Base-by-base conservation (phyloP, 2,329 filamentous ascomycete species). In the Aspergillus fischeri region DNA sequence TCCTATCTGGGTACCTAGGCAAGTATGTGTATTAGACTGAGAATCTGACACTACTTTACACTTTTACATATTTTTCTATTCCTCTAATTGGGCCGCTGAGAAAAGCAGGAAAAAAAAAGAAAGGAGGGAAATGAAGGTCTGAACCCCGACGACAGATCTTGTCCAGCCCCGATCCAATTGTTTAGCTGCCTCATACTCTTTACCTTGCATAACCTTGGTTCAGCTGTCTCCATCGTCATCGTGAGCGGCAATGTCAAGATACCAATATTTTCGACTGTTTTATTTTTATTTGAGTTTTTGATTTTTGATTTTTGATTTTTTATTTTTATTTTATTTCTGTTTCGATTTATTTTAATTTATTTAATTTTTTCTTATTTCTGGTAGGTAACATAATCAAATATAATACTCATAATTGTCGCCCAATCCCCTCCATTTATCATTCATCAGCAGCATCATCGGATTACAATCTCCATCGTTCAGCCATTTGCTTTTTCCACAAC, bases 131-230 rank as follows among this genome's bases (percentile, higher is more conserved):
- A 45, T 49, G 51, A 53, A 57, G 53, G 55, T 57, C 52, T 54
- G 57, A 61, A 57, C 56, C 56, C 56, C 56, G 27, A 54, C 55
- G 49, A 49, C 55, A 62, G 61, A 63, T 62, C 60, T 62, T 60
- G 55, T 57, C 61, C 57, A 61, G 57, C 25, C 58, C 54, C 57
- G 61, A 60, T 60, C 62, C 62, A 64, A 64, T 64, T 64, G 59
- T 60, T 60, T 53, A 55, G 58, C 58, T 59, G 60, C 56, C 56
- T 62, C 61, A 45, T 41, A 51, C 56, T 63, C 59, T 60, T 56
- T 62, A 57, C 65, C 63, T 66, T 67, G 65, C 65, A 66, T 66
- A 66, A 65, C 61, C 63, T 66, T 67, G 63, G 63, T 65, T 67
- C 63, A 65, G 63, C 62, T 65, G 57, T 63, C 57, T 60, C 61